Conservation (phyloP, 1,139 yeast genomes). For the Suhomyces bokatorum region DNA sequence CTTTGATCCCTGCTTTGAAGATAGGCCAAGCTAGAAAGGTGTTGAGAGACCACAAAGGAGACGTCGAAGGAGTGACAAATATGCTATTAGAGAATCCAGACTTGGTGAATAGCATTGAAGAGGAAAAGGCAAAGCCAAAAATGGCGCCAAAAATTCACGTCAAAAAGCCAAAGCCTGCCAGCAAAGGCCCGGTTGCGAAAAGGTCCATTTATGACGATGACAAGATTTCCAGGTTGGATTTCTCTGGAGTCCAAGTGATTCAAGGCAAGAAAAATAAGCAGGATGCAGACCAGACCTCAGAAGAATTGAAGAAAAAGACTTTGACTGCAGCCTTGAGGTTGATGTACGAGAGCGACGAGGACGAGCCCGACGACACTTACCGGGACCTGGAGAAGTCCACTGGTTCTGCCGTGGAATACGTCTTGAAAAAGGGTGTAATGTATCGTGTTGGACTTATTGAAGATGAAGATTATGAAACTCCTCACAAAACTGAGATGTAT, state of each 20-base stretch:
- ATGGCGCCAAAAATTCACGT: constrained; percentile 3
- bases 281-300: constrained; percentile 18
- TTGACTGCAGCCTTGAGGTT: constrained; percentile 63
- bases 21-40: constrained; percentile 46
- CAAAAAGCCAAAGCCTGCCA: neutral
- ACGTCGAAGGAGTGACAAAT: constrained; percentile 62
- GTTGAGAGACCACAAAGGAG: constrained; percentile 47
- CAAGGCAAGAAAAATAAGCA: constrained; percentile 25
- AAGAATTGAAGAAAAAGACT: constrained; percentile 54
- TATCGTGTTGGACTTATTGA: constrained; percentile 18
- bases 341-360: constrained; percentile 72
- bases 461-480: constrained; percentile 9
- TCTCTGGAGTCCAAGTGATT: constrained; percentile 18
- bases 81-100: constrained; percentile 62
- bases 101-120: constrained; percentile 25
- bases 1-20: constrained; percentile 59
- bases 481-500: constrained; percentile 42
- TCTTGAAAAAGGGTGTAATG: constrained; percentile 11
- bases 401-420: constrained; percentile 29
- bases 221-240: constrained; percentile 27
- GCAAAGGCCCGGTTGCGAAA: constrained; percentile 8
- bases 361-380: constrained; percentile 83
- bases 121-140: constrained; percentile 6
- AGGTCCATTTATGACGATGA: constrained; percentile 33
- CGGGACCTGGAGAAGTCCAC: constrained; percentile 63